phyloP scores from a whole-genome alignment of 306 rosid species.

The Dalbergia oliveri region DNA sequence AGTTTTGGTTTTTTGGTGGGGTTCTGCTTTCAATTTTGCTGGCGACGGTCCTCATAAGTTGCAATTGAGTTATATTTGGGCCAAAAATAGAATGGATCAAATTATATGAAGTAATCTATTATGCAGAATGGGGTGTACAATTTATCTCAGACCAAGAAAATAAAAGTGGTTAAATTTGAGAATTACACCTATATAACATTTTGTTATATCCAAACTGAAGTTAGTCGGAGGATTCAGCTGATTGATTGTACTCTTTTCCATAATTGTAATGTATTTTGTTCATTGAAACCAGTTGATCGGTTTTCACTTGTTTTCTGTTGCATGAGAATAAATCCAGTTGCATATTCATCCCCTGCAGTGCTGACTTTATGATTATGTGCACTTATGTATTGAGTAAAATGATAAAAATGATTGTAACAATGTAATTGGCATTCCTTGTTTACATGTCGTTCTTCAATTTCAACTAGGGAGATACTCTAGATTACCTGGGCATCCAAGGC shows the following conservation, averaged over 20 bases:
- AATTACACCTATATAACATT: neutral
- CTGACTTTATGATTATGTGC: neutral
- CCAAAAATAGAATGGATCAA: neutral
- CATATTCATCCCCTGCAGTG: neutral
- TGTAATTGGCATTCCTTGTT: conserved; percentile 36
- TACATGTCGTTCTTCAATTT: conserved; percentile 36
- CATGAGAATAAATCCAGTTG: conserved; percentile 35
- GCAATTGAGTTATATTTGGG: too few species aligned
- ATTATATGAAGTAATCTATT: neutral
- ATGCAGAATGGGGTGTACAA: neutral
- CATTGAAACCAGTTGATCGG: conserved; percentile 9
- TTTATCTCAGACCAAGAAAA: neutral
- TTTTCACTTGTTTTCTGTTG: conserved; percentile 38
- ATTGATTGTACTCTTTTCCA: neutral
- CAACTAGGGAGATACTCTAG: conserved; percentile 89
- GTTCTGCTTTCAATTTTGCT: too few species aligned
- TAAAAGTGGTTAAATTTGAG: neutral
- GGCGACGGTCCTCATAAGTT: too few species aligned
- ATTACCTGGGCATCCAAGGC: conserved; percentile 94
- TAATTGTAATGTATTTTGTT: conserved; percentile 16
- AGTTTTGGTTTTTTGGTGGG: too few species aligned
- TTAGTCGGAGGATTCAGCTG: neutral
- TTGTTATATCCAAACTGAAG: conserved; percentile 5
- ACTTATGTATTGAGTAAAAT: neutral
- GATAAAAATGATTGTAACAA: conserved; percentile 7